These are phyloP conservation scores for Cornus suecica DNA, from an alignment of 148 eudicot species.

Conservation along the genomic window DNA sequence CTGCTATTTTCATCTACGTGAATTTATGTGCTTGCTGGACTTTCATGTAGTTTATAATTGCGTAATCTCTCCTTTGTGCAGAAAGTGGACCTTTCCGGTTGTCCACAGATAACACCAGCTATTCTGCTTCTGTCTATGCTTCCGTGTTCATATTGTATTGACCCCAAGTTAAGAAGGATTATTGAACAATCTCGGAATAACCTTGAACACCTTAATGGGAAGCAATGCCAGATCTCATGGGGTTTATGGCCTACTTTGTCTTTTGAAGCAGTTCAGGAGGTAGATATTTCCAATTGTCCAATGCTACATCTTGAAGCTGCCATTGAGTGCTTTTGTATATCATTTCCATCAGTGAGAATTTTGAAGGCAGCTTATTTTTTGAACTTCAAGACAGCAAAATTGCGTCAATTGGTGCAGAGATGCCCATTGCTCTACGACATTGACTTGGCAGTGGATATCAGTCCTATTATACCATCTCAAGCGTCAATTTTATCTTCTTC, in stretches of 20 bases:
- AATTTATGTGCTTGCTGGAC: not conserved
- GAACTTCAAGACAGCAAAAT: slow-evolving; percentile 41
- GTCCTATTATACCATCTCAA: slow-evolving; percentile 56
- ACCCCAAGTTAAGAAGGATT: slow-evolving; percentile 29
- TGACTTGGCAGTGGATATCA: slow-evolving; percentile 69
- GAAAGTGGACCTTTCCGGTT: slow-evolving; percentile 84
- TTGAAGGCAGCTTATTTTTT: slow-evolving; percentile 59
- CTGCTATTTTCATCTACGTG: not conserved
- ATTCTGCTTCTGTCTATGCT: slow-evolving; percentile 53
- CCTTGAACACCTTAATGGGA: slow-evolving; percentile 20
- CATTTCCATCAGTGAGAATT: slow-evolving; percentile 66
- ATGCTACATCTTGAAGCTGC: slow-evolving; percentile 49
- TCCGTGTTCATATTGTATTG: slow-evolving; percentile 32
- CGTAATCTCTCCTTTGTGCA: slow-evolving; percentile 30
- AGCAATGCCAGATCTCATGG: slow-evolving; percentile 16
- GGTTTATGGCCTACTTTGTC: slow-evolving; percentile 34
- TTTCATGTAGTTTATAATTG: not conserved
- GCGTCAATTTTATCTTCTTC: slow-evolving; percentile 50
- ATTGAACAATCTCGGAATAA: slow-evolving; percentile 18
- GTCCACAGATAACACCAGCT: slow-evolving; percentile 57
- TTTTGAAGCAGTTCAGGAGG: slow-evolving; percentile 58
- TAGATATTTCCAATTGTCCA: slow-evolving; percentile 80
- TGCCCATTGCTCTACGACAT: slow-evolving; percentile 52
- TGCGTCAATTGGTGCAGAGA: slow-evolving; percentile 42
- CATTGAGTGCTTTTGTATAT: slow-evolving; percentile 48